Conservation (phyloP, 2,329 filamentous ascomycete species). For the Microdochium nivale region DNA sequence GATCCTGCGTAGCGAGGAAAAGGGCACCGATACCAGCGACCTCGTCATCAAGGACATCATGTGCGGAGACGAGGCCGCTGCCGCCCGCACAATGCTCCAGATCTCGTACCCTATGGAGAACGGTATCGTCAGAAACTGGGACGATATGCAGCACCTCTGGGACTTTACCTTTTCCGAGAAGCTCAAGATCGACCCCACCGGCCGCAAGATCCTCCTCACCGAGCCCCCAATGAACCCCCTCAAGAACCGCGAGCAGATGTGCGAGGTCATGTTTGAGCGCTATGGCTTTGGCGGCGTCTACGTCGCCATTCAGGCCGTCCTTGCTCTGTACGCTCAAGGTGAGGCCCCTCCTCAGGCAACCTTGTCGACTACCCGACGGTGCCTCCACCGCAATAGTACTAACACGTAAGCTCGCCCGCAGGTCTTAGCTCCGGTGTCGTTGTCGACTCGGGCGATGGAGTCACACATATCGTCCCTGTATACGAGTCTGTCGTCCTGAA, state of each 20-base stretch:
- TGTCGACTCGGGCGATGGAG: constrained; percentile 94
- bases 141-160: constrained; percentile 99
- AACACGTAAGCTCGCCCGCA: constrained; percentile 18
- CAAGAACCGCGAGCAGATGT: constrained; percentile 96
- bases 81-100: constrained; percentile 93
- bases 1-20: constrained; percentile 93
- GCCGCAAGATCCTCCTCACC: constrained; percentile 93
- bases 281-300: constrained; percentile 96
- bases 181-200: constrained; percentile 82
- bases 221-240: constrained; percentile 98
- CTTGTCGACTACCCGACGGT: no score
- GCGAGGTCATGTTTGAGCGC: constrained; percentile 97
- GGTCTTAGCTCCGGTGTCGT: constrained; percentile 91
- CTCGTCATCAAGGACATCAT: constrained; percentile 94
- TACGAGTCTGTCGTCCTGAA: constrained; percentile 98
- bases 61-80: constrained; percentile 97
- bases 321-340: constrained; percentile 95
- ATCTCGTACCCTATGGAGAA: constrained; percentile 99
- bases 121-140: constrained; percentile 98
- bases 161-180: constrained; percentile 98
- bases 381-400: constrained; percentile 1
- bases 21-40: constrained; percentile 51
- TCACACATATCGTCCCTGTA: constrained; percentile 96
- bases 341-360: constrained; percentile 17
- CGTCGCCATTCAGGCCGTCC: constrained; percentile 93